Evolutionary conservation across 768 basidiomycete species (phyloP).

Genomic region (Pleurotus platypus): DNA sequence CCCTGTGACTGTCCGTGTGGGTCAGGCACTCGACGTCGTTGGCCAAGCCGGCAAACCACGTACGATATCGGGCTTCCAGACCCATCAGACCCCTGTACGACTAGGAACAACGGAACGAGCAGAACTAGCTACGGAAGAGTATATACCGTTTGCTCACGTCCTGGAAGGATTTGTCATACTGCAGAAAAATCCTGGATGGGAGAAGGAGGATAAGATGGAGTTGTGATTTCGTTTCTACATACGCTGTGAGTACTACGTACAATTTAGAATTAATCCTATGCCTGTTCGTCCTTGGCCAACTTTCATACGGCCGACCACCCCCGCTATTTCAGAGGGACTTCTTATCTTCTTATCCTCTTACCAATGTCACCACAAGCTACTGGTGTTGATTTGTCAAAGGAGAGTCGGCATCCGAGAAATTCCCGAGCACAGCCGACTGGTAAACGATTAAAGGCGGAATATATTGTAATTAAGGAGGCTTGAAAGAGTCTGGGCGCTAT

Average conservation of each 20-base stretch:
- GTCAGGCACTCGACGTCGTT: slow-evolving; percentile 94
- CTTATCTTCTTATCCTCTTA: neutral
- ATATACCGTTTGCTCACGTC: slow-evolving; percentile 83
- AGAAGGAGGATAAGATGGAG: slow-evolving; percentile 84
- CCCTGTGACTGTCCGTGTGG: slow-evolving; percentile 93
- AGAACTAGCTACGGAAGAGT: slow-evolving; percentile 97
- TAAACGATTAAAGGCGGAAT: too few species aligned
- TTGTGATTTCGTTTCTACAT: slow-evolving; percentile 33
- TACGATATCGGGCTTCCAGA: slow-evolving; percentile 98
- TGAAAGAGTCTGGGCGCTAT: too few species aligned
- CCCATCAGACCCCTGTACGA: slow-evolving; percentile 94
- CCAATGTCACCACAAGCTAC: neutral
- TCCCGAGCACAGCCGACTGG: too few species aligned
- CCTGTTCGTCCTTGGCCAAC: too few species aligned
- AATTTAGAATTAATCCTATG: slow-evolving; percentile 5
- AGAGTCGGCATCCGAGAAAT: too few species aligned
- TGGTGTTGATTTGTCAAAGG: too few species aligned
- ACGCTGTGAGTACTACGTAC: slow-evolving; percentile 2
- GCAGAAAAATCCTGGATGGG: slow-evolving; percentile 89
- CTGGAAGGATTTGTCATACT: slow-evolving; percentile 92
- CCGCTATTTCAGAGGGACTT: neutral
- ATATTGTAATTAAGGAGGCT: too few species aligned
- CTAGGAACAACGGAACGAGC: slow-evolving; percentile 92
- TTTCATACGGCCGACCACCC: too few species aligned
- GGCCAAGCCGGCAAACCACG: slow-evolving; percentile 97